Conservation (phyloP, 2,329 filamentous ascomycete species). For the Aspergillus costaricaensis region DNA sequence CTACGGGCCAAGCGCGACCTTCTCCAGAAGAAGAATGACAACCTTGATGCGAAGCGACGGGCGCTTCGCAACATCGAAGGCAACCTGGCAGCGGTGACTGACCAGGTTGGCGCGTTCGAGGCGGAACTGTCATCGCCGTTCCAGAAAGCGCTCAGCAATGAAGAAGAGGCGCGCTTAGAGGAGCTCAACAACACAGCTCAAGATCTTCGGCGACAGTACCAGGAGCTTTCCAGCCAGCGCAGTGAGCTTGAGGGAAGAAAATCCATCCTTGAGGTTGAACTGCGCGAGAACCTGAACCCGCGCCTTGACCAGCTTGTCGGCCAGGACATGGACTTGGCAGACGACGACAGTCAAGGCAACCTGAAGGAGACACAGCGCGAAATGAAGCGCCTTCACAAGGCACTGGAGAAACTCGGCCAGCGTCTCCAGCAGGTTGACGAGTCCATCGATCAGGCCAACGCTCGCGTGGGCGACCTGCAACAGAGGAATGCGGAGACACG, state of each 20-base stretch:
- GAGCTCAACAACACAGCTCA: conserved; percentile 69
- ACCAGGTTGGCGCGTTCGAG: conserved; percentile 75
- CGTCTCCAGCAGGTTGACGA: conserved; percentile 74
- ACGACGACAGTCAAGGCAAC: conserved; percentile 61
- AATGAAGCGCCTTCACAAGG: conserved; percentile 73
- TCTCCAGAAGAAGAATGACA: conserved; percentile 70
- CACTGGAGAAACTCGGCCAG: conserved; percentile 65
- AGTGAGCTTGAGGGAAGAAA: conserved; percentile 79
- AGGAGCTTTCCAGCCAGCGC: conserved; percentile 70
- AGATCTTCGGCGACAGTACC: conserved; percentile 73
- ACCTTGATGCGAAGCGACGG: conserved; percentile 70
- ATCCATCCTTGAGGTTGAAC: conserved; percentile 78
- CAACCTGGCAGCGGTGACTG: conserved; percentile 73
- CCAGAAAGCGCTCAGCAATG: conserved; percentile 79
- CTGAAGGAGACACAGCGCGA: conserved; percentile 79
- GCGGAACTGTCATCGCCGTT: conserved; percentile 82
- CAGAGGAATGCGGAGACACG: conserved; percentile 64
- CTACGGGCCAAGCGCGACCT: conserved; percentile 73
- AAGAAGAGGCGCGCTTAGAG: conserved; percentile 82
- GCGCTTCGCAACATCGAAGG: conserved; percentile 68
- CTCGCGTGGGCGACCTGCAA: conserved; percentile 61
- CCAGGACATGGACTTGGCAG: conserved; percentile 67
- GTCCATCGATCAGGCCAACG: conserved; percentile 63
- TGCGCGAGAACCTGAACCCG: conserved; percentile 85
- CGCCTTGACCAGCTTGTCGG: conserved; percentile 83